These are phyloP conservation scores for Dothiorella sarmentorum DNA, from an alignment of 2,329 filamentous ascomycete genomes.

Conservation along the genomic window DNA sequence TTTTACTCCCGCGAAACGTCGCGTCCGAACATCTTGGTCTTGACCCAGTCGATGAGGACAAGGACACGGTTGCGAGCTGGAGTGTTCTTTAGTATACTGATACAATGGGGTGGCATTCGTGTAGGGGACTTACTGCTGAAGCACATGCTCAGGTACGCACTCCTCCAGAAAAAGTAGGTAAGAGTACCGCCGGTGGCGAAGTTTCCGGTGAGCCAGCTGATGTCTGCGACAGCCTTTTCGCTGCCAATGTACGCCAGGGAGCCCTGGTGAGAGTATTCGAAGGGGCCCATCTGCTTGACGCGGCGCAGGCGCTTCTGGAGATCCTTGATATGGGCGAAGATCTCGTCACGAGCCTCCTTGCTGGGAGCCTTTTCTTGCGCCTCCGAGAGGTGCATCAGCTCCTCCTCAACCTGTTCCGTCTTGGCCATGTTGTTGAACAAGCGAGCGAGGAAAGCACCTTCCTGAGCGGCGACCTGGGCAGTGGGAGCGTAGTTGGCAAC, in stretches of 20 bases:
- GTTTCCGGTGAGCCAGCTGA: conserved; percentile 96
- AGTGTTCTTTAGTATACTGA: neutral
- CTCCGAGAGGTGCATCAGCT: conserved; percentile 67
- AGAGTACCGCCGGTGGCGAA: conserved; percentile 87
- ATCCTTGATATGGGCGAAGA: conserved; percentile 74
- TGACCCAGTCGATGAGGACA: conserved; percentile 91
- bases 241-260: conserved; percentile 96
- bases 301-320: conserved; percentile 83
- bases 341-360: conserved; percentile 54
- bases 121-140: conserved; percentile 80
- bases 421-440: conserved; percentile 99
- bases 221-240: conserved; percentile 95
- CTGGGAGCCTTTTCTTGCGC: conserved; percentile 64
- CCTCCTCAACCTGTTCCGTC: conserved; percentile 75
- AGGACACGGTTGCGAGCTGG: conserved; percentile 88
- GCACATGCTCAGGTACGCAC: conserved; percentile 98
- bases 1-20: conserved; percentile 78
- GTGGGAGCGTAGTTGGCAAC: conserved; percentile 97
- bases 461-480: conserved; percentile 92
- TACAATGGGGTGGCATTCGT: too few species aligned
- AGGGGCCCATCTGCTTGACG: conserved; percentile 93
- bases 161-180: conserved; percentile 98
- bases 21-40: conserved; percentile 93
- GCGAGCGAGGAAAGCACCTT: conserved; percentile 89
- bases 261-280: conserved; percentile 98